Evolutionary conservation across 1,284 basidiomycete species (phyloP).

Genomic region (Tylopilus sp.): DNA sequence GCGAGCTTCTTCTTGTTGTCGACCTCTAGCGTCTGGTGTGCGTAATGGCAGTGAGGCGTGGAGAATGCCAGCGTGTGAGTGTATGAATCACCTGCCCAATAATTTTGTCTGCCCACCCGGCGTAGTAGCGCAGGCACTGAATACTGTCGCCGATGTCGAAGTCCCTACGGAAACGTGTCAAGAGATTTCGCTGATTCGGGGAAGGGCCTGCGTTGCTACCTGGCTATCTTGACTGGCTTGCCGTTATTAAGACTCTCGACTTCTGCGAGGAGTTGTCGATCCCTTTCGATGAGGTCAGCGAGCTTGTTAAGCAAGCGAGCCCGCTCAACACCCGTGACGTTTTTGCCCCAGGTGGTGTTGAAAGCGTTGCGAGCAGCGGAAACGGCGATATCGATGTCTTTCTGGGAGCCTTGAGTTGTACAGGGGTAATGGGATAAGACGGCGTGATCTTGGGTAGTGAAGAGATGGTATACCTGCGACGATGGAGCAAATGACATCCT

Average conservation of each 20-base stretch:
- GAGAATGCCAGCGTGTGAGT: not conserved
- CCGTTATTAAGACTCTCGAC: conserved; percentile 82
- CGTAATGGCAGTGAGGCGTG: conserved; percentile 1
- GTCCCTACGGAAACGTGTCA: conserved; percentile 47
- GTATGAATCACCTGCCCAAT: conserved; percentile 52
- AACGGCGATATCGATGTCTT: conserved; percentile 83
- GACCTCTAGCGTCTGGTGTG: conserved; percentile 67
- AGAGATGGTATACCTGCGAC: conserved; percentile 50
- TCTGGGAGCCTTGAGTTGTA: conserved; percentile 52
- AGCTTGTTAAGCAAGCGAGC: conserved; percentile 79
- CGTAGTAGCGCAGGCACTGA: conserved; percentile 79
- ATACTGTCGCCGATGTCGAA: conserved; percentile 84
- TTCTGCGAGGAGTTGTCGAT: conserved; percentile 73
- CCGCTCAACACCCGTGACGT: conserved; percentile 78
- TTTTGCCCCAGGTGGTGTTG: conserved; percentile 87
- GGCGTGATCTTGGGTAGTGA: not conserved
- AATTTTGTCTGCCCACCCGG: conserved; percentile 67
- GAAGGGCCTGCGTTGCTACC: conserved; percentile 35
- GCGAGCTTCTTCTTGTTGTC: conserved; percentile 78
- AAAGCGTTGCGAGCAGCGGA: conserved; percentile 82
- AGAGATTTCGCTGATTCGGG: not conserved
- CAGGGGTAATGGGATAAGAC: conserved; percentile 21
- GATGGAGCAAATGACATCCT: conserved; percentile 64
- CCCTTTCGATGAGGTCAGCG: conserved; percentile 89
- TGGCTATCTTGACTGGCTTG: conserved; percentile 77